Percentiles rank a stretch among this genome's conserved stretches.
phyloP scores from a whole-genome alignment of 371 early-diverging fungal species.

The Blakeslea trispora region DNA sequence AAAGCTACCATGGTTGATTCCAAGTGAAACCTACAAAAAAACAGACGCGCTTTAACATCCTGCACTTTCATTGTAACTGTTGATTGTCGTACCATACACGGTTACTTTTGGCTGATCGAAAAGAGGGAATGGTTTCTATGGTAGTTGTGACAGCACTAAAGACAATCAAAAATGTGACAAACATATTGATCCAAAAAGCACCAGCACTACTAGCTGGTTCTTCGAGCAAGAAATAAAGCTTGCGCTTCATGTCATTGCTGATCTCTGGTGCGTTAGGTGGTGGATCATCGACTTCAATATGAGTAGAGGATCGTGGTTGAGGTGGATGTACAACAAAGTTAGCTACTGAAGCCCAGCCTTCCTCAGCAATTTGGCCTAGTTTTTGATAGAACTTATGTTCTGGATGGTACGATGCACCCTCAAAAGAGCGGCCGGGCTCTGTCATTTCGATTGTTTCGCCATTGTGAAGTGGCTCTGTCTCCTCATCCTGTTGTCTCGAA shows the following conservation, averaged over 20 bases:
- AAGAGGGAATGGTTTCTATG: slow-evolving; percentile 83
- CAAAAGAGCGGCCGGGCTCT: slow-evolving; percentile 10
- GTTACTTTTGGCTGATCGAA: slow-evolving; percentile 62
- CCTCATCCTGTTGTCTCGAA: slow-evolving; percentile 19
- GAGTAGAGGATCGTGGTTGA: slow-evolving; percentile 11
- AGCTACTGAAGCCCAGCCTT: slow-evolving; percentile 30
- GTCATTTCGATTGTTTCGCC: slow-evolving; percentile 30
- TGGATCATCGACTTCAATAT: slow-evolving; percentile 21
- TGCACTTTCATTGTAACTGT: not conserved
- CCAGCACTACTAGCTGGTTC: slow-evolving; percentile 70
- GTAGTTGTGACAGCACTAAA: slow-evolving; percentile 80
- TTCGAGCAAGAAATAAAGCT: slow-evolving; percentile 69
- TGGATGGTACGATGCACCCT: not conserved
- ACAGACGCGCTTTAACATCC: not conserved
- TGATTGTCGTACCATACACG: slow-evolving; percentile 54
- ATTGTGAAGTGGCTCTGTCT: slow-evolving; percentile 28
- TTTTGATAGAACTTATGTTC: slow-evolving; percentile 15
- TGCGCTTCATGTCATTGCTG: slow-evolving; percentile 50
- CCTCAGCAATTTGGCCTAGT: slow-evolving; percentile 23
- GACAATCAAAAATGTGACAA: slow-evolving; percentile 76
- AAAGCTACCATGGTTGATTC: slow-evolving; percentile 78
- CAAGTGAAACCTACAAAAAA: slow-evolving; percentile 62
- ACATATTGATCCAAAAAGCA: slow-evolving; percentile 76
- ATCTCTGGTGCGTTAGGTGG: slow-evolving; percentile 23
- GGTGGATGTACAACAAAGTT: slow-evolving; percentile 16